Evolutionary conservation across 192 early-diverging fungal genomes (phyloP).

Genomic region (Coemansia reversa): DNA sequence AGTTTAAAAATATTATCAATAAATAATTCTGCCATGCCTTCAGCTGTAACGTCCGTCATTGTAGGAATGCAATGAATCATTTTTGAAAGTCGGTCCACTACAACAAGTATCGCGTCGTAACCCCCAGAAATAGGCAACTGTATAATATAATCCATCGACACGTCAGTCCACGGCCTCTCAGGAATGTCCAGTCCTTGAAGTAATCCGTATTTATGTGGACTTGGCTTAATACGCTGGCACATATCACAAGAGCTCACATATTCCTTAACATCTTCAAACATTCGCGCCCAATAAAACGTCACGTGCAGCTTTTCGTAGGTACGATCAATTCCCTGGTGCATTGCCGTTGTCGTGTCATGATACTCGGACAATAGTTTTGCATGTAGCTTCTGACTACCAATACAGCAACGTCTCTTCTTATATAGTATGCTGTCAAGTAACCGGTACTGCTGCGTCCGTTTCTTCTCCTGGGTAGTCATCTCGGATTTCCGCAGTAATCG

Average conservation of each 20-base stretch:
- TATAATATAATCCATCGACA: conserved; percentile 18
- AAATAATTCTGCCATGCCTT: neutral
- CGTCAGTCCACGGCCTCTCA: neutral
- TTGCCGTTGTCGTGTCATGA: conserved; percentile 5
- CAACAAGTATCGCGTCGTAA: conserved; percentile 7
- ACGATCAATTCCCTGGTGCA: conserved; percentile 3
- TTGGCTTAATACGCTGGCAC: neutral
- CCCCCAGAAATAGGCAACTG: conserved; percentile 2
- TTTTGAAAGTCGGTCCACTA: conserved; percentile 4
- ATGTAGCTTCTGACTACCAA: neutral
- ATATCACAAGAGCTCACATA: neutral
- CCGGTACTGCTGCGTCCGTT: neutral
- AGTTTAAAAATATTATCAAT: neutral
- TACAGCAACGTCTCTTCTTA: conserved; percentile 5
- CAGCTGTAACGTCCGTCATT: neutral
- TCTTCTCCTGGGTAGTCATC: no score
- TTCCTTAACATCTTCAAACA: conserved; percentile 7
- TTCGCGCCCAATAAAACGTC: conserved; percentile 4
- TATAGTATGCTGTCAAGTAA: neutral
- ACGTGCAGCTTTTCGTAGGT: neutral
- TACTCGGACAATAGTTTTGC: conserved; percentile 3
- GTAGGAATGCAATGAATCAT: neutral
- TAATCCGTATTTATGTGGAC: neutral
- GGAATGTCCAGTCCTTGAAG: neutral
- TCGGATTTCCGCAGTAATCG: no score